Evolutionary conservation across 2,329 filamentous ascomycete species (phyloP), one percentile per base, ranked within the genome.

Genomic region (Talaromyces sp.): DNA sequence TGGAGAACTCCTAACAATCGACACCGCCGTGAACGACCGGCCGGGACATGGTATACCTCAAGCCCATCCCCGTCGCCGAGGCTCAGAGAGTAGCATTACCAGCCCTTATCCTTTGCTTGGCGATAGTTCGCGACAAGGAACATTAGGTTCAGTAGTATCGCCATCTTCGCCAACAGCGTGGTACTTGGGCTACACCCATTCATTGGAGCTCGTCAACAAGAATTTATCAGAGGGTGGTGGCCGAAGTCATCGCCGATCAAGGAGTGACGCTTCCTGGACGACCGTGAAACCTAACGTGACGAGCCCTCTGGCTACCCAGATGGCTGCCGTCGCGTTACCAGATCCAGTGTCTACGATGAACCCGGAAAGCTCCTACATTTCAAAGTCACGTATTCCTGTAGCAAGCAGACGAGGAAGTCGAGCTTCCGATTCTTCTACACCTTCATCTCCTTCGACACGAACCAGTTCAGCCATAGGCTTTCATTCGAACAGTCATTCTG

Each of bases 21-120:
- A 85, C 67, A 81, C 80, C 68, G 80, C 84, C 67, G 71, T 80
- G 28, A 75, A 80, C 21, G 77, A 82, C 56, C 55, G 40, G 40
- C 78, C 81, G 18, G 71, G 70, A 64, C 86, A 86, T 76, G 88
- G 87, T 58, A 89, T 89, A 55, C 6, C 37, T 66, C 79, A 83
- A 64, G 73, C 75, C 37, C 70, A 78, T 57, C 78, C 82, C 58
- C 79, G 81, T 64, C 81, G 88, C 66, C 83, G 88, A 74, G 88
- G 87, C 23, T 91, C 89, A 48, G 90, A 93, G 70, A 88, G 89
- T n/a, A 86, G 83, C 71, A 76, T 89, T 66, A 81, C 83, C 65
- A 83, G 82, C 67, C 76, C 82, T 64, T 79, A 76, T 64, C 73
- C 79, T 11, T 76, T 77, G 62, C 74, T 77, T 65, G 65, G 73